Percentiles rank a stretch among this genome's conserved stretches.
Evolutionary conservation across 2,329 filamentous ascomycete species (phyloP).

Genomic region (Nemania abortiva): DNA sequence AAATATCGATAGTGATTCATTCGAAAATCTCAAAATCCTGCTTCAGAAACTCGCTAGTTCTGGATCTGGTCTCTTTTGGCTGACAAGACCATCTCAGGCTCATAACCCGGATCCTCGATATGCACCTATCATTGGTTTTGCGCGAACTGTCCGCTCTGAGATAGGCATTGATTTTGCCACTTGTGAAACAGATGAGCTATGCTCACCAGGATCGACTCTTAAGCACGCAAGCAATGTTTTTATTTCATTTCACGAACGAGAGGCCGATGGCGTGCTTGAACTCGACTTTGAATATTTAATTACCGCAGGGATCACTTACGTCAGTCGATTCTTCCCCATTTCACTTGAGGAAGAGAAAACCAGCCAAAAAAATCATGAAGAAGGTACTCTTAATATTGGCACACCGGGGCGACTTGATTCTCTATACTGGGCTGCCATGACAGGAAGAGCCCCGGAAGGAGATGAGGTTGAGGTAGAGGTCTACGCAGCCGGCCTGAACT

Average conservation of each 20-base stretch:
- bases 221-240: neutral
- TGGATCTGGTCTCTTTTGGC: slow-evolving; percentile 15
- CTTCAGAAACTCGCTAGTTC: neutral
- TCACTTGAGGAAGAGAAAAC: neutral
- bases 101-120: slow-evolving; percentile 5
- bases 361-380: neutral
- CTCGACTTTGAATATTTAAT: slow-evolving; percentile 20
- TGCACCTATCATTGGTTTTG: slow-evolving; percentile 17
- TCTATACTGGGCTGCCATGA: neutral
- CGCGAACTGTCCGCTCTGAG: slow-evolving; percentile 47
- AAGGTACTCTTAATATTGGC: neutral
- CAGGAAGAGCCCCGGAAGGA: too few relatives aligned
- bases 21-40: neutral
- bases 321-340: slow-evolving; percentile 17
- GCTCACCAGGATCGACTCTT: neutral
- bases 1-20: neutral
- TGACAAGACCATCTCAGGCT: slow-evolving; percentile 3
- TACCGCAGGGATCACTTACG: neutral
- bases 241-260: neutral
- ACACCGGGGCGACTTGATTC: neutral
- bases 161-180: slow-evolving; percentile 43
- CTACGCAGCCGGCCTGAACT: slow-evolving; percentile 11
- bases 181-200: slow-evolving; percentile 19
- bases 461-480: slow-evolving; percentile 24
- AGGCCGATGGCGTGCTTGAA: neutral